Percentiles rank a stretch among this genome's conserved stretches.
These are phyloP conservation scores for Chenopodium suecicum DNA, from an alignment of 148 eudicot species.

Conservation along the genomic window DNA sequence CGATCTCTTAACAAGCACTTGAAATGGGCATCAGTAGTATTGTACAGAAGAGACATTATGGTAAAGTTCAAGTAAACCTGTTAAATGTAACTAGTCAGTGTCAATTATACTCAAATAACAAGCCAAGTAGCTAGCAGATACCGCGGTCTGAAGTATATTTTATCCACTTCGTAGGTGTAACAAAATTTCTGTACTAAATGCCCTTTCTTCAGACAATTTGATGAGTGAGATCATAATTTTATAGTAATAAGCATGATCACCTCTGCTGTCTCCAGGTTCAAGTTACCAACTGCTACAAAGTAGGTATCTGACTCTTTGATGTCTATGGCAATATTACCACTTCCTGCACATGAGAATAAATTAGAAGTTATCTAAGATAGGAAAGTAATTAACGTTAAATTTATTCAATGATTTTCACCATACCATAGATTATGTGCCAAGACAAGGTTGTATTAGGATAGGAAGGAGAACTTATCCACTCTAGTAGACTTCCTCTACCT, in stretches of 20 bases:
- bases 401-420: neutral
- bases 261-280: constrained; percentile 42
- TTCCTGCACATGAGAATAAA: constrained; percentile 31
- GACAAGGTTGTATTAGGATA: constrained; percentile 44
- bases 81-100: constrained; percentile 1
- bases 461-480: constrained; percentile 51
- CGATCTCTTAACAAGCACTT: constrained; percentile 41
- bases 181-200: neutral
- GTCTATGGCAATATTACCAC: constrained; percentile 41
- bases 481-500: constrained; percentile 45
- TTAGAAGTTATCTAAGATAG: no score
- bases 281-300: constrained; percentile 55
- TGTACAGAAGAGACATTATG: constrained; percentile 39
- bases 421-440: constrained; percentile 58
- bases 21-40: constrained; percentile 42
- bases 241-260: constrained; percentile 25
- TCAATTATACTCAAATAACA: neutral
- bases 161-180: neutral
- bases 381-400: neutral
- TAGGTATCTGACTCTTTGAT: constrained; percentile 41
- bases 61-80: constrained; percentile 57
- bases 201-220: neutral
- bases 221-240: neutral
- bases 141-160: neutral
- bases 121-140: neutral